phyloP scores from a whole-genome alignment of 2,329 filamentous ascomycete genomes.

The Diaporthe ampelina region DNA sequence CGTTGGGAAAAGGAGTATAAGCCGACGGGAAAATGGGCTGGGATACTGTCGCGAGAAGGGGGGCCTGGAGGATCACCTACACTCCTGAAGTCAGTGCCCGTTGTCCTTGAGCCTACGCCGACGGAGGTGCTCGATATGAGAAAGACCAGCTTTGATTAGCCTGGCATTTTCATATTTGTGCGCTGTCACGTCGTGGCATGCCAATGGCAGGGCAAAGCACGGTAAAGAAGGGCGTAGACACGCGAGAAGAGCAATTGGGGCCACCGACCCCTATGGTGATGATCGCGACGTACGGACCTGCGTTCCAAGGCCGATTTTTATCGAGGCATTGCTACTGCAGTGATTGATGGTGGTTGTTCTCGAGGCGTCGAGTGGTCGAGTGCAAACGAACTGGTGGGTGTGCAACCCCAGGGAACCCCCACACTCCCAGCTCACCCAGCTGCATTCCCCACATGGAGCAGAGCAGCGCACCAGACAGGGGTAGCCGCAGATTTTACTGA shows the following conservation, averaged over 20 bases:
- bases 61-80: too few species aligned
- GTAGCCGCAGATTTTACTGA: constrained; percentile 17
- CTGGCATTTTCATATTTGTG: not conserved
- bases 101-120: not conserved
- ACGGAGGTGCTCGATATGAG: not conserved
- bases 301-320: too few species aligned
- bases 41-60: not conserved
- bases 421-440: constrained; percentile 2
- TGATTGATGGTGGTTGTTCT: not conserved
- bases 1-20: not conserved
- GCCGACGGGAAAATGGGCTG: not conserved
- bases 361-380: too few species aligned
- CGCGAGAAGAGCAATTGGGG: too few species aligned
- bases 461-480: constrained; percentile 13
- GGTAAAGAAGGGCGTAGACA: not conserved
- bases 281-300: too few species aligned
- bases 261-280: too few species aligned
- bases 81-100: not conserved
- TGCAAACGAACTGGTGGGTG: constrained; percentile 9
- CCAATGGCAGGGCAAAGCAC: too few species aligned
- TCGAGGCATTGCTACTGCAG: too few species aligned
- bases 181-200: too few species aligned
- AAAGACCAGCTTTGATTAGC: not conserved
- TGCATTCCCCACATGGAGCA: constrained; percentile 24
- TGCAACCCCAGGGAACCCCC: constrained; percentile 17